These are phyloP conservation scores for Colletotrichum graminicola DNA, from an alignment of 2,329 filamentous ascomycete species.

Conservation along the genomic window DNA sequence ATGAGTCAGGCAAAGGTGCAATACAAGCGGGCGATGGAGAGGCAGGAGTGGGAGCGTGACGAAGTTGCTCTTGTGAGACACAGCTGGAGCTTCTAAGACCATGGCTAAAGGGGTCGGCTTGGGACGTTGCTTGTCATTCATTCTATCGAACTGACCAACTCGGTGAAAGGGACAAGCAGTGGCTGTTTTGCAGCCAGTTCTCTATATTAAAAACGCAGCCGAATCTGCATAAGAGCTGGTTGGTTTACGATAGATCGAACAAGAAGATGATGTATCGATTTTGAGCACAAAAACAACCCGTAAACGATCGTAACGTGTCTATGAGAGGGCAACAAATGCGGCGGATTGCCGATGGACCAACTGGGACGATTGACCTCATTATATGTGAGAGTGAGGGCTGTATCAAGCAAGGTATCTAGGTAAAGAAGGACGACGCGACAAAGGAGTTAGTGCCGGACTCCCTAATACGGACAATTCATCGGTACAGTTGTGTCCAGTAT, in stretches of 20 bases:
- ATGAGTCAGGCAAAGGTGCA: slow-evolving; percentile 18
- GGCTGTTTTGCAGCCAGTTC: background rate
- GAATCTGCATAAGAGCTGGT: background rate
- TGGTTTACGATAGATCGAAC: background rate
- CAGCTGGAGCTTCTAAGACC: background rate
- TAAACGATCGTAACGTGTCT: too few species aligned
- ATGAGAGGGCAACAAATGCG: background rate
- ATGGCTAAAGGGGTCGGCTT: too few species aligned
- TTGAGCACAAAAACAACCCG: background rate
- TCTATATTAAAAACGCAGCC: background rate
- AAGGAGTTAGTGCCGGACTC: background rate
- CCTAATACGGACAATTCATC: too few species aligned
- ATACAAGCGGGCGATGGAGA: slow-evolving; percentile 22
- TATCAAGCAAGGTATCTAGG: background rate
- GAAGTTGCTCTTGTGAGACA: slow-evolving; percentile 41
- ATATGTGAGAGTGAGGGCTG: background rate
- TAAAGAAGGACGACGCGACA: background rate
- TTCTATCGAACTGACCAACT: background rate
- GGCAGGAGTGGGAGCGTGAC: slow-evolving; percentile 26
- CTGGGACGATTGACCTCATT: background rate
- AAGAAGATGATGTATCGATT: background rate
- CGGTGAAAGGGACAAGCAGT: background rate
- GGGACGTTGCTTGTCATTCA: background rate
- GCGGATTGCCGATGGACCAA: background rate
- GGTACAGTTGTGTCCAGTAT: background rate